Evolutionary conservation across 768 basidiomycete species (phyloP).

Genomic region (Kwoniella mangroviensis): DNA sequence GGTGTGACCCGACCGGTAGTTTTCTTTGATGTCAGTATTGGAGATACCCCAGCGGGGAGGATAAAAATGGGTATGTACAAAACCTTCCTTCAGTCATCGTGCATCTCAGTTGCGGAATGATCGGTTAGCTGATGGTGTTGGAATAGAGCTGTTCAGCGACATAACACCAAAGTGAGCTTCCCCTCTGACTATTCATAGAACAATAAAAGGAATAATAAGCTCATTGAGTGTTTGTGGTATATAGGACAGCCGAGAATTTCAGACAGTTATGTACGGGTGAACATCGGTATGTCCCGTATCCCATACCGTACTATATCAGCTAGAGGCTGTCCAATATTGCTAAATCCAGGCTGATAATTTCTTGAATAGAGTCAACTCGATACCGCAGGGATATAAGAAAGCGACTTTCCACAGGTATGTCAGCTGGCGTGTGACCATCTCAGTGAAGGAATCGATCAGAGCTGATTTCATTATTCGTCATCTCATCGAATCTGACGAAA

Average conservation of each 20-base stretch:
- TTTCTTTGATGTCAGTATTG: slow-evolving; percentile 96
- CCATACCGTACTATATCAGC: neutral
- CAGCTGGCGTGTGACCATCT: neutral
- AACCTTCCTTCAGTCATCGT: no score
- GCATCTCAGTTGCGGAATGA: neutral
- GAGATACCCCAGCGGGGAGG: slow-evolving; percentile 91
- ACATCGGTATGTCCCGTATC: slow-evolving; percentile 67
- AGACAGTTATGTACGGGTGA: slow-evolving; percentile 98
- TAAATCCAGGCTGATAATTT: slow-evolving; percentile 1
- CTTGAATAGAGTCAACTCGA: slow-evolving; percentile 69
- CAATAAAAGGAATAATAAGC: neutral
- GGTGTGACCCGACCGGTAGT: slow-evolving; percentile 73
- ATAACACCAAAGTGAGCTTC: slow-evolving; percentile 83
- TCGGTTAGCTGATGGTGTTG: slow-evolving; percentile 7
- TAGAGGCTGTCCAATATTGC: neutral
- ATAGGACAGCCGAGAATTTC: slow-evolving; percentile 96
- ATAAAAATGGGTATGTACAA: slow-evolving; percentile 76
- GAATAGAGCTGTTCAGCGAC: slow-evolving; percentile 79
- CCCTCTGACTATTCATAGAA: neutral
- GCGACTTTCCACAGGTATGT: slow-evolving; percentile 88
- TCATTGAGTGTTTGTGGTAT: neutral
- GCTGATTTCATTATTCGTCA: slow-evolving; percentile 32
- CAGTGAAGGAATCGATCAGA: neutral
- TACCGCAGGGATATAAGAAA: slow-evolving; percentile 88
- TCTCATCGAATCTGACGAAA: neutral